Percentiles rank a stretch among this genome's conserved stretches.
These are phyloP conservation scores for Hygrocybe coccinea DNA, from an alignment of 768 basidiomycete species.

Conservation along the genomic window DNA sequence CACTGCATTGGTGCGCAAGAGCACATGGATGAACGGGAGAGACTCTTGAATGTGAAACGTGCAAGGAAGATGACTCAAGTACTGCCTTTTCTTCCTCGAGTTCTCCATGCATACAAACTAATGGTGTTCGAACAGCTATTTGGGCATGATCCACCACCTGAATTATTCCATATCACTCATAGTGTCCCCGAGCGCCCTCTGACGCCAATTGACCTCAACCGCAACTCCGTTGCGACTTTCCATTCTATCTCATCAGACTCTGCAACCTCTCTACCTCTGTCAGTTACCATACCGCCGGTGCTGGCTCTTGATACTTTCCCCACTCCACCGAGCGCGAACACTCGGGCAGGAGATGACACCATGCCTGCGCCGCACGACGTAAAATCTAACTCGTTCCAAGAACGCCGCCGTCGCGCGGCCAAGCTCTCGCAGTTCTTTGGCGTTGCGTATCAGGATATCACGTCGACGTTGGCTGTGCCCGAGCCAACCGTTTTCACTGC, in stretches of 20 bases:
- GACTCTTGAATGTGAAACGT: constrained; percentile 39
- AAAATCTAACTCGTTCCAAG: constrained; percentile 17
- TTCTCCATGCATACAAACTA: background rate
- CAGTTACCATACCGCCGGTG: background rate
- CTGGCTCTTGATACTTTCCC: background rate
- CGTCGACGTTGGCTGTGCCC: constrained; percentile 17
- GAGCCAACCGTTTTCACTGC: background rate
- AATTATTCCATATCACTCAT: constrained; percentile 36
- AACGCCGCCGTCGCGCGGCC: constrained; percentile 43
- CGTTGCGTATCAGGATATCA: constrained; percentile 45
- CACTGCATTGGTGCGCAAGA: constrained; percentile 3
- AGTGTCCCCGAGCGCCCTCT: constrained; percentile 10
- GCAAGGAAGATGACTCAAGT: constrained; percentile 52
- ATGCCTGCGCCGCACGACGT: constrained; percentile 4
- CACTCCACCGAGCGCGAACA: background rate
- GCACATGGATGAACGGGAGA: constrained; percentile 30
- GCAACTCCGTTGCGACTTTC: constrained; percentile 21
- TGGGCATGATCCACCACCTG: constrained; percentile 44
- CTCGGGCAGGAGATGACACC: background rate
- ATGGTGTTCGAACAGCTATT: constrained; percentile 36
- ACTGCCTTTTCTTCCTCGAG: constrained; percentile 8
- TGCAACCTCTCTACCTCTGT: background rate
- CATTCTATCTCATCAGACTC: constrained; percentile 6
- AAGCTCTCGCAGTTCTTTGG: constrained; percentile 58
- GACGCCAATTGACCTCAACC: constrained; percentile 4